phyloP scores from a whole-genome alignment of 73 alveolate species.

The Paramecium sexaurelia region DNA sequence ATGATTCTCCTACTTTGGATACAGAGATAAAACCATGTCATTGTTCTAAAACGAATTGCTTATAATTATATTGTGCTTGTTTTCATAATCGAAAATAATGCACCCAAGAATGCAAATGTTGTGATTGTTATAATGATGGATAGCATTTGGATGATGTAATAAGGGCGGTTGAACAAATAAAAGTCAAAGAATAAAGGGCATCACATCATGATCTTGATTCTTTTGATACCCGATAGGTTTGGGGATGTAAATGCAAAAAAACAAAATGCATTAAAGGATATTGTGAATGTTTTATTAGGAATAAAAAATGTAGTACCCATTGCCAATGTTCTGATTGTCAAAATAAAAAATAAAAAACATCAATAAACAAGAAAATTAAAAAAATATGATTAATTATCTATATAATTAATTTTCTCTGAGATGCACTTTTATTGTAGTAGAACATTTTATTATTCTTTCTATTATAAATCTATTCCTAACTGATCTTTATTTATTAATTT shows the following conservation, averaged over 20 bases:
- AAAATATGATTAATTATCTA: background rate
- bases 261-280: conserved; percentile 32
- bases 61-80: conserved; percentile 32
- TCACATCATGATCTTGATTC: conserved; percentile 28
- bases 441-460: background rate
- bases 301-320: conserved; percentile 10
- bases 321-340: conserved; percentile 21
- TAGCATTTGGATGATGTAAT: background rate
- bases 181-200: conserved; percentile 25
- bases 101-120: background rate
- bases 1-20: background rate
- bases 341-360: background rate
- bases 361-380: background rate
- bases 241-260: conserved; percentile 55
- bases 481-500: too few relatives aligned
- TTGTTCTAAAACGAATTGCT: background rate
- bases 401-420: background rate
- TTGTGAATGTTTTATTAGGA: conserved; percentile 41
- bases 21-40: background rate
- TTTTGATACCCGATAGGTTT: conserved; percentile 13
- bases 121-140: conserved; percentile 29
- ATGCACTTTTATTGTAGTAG: background rate
- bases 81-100: background rate
- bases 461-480: background rate
- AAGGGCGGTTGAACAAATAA: conserved; percentile 20